Base-by-base conservation (phyloP, 2,329 filamentous ascomycete species). In the Nigrograna mackinnonii region DNA sequence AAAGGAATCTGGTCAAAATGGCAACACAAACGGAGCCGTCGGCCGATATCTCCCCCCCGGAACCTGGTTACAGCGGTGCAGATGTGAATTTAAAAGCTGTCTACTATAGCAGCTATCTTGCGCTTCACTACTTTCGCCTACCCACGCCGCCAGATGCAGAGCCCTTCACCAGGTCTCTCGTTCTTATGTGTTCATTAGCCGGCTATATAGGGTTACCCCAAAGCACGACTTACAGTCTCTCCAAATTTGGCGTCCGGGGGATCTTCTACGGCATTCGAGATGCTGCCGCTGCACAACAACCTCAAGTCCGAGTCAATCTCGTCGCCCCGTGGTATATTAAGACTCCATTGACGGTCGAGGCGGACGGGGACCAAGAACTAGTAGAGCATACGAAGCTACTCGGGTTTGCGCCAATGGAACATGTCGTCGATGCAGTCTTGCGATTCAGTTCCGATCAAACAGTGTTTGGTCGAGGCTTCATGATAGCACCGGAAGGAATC, bases 251-350 rank as follows among this genome's bases (percentile, higher is more conserved):
- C 9, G 52, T 62, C 7, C 52, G 59, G 3, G 60, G 59, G 3
- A 41, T 62, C 4, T 60, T 61, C 37, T 53, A 54, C 18, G 43
- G 53, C 6, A 48, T 55, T 4, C 44, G 59, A 9, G 51, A 58
- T 14, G 48, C 48, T 11, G 55, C 48, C 7, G 18, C 41, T 11
- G 36, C 41, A 5, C 44, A 47, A 24, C 41, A 39, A 0, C 38
- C 47, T 6, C 35, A 44, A 4, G 44, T 60, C 3, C 46, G 58
- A 20, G 37, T 59, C 20, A 63, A 65, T 26, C 44, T 63, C 2
- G 52, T 63, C 3, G 60, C 60, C 12, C 60, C 60, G n/a, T 62
- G 54, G 47, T 58, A 53, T 22, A 46, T 62, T 6, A 44, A 54
- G 2, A 65, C 61, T 6, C 31, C 41, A 1, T 48, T 56, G 48